These are phyloP conservation scores for Coelastrella sp. DNA, from an alignment of 139 green algal genomes.

Conservation along the genomic window DNA sequence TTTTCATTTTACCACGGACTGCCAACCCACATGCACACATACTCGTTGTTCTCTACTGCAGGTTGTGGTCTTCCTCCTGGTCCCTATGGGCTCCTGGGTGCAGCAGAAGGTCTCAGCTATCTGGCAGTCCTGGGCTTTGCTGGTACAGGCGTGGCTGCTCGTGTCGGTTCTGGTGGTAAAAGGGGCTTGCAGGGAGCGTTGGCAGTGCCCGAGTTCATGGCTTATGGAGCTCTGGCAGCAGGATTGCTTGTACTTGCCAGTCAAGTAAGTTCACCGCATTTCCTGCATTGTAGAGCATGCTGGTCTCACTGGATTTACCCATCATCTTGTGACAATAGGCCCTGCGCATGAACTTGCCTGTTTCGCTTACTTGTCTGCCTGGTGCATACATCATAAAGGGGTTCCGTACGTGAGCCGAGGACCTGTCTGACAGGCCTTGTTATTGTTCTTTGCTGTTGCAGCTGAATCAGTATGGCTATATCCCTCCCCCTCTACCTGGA, in stretches of 20 bases:
- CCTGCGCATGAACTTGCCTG: too few relatives aligned
- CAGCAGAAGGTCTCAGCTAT: conserved; percentile 43
- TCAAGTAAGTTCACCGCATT: too few relatives aligned
- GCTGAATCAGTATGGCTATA: conserved; percentile 47
- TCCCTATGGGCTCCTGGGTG: conserved; percentile 43
- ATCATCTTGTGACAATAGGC: too few relatives aligned
- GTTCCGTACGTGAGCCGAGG: too few relatives aligned
- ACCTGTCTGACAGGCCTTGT: too few relatives aligned
- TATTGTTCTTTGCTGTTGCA: not conserved
- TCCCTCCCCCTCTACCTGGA: conserved; percentile 39
- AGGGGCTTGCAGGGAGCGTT: conserved; percentile 5
- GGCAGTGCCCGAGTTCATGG: conserved; percentile 30
- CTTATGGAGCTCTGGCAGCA: conserved; percentile 40
- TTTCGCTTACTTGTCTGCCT: too few relatives aligned
- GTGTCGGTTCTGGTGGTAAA: conserved; percentile 1
- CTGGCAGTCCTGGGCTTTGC: conserved; percentile 43
- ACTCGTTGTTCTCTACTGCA: too few relatives aligned
- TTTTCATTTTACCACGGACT: too few relatives aligned
- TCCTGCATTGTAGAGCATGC: too few relatives aligned
- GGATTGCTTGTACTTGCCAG: conserved; percentile 32
- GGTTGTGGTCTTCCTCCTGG: conserved; percentile 45
- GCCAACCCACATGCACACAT: too few relatives aligned
- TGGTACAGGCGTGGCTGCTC: conserved; percentile 12
- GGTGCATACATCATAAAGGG: too few relatives aligned
- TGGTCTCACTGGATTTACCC: too few relatives aligned